Conservation (phyloP, 495 filamentous ascomycete genomes). For the Oleoguttula mirabilis region DNA sequence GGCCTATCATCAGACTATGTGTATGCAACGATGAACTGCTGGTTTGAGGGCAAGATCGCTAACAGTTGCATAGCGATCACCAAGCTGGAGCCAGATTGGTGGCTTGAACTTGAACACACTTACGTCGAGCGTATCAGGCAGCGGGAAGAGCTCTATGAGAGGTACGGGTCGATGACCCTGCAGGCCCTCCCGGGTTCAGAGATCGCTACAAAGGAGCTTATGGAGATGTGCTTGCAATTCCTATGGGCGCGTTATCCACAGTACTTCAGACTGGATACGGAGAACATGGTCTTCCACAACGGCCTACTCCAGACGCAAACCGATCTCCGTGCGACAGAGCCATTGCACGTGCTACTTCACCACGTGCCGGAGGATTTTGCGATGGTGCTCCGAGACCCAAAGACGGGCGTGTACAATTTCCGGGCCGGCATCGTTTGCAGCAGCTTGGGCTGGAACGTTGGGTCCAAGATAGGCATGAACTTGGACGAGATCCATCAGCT, state of each 20-base stretch:
- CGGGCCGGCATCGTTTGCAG: conserved; percentile 72
- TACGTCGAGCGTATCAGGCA: conserved; percentile 60
- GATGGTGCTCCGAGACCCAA: conserved; percentile 61
- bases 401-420: conserved; percentile 62
- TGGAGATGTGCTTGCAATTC: conserved; percentile 82
- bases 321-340: conserved; percentile 49
- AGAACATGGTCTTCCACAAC: conserved; percentile 57
- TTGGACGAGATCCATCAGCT: conserved; percentile 64
- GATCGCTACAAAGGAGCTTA: conserved; percentile 73
- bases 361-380: conserved; percentile 86
- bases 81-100: conserved; percentile 77
- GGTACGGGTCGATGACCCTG: conserved; percentile 53
- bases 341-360: conserved; percentile 62
- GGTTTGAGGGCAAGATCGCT: conserved; percentile 6
- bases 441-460: conserved; percentile 69
- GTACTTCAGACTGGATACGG: conserved; percentile 53
- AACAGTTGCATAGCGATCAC: conserved; percentile 47
- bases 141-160: conserved; percentile 54
- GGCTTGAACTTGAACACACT: conserved; percentile 76
- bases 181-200: conserved; percentile 65
- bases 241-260: conserved; percentile 67
- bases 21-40: conserved; percentile 38
- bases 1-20: conserved; percentile 90
- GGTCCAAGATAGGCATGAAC: conserved; percentile 58
- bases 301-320: conserved; percentile 53